Base-by-base conservation (phyloP, 148 eudicot species). In the Hydrangea macrophylla region DNA sequence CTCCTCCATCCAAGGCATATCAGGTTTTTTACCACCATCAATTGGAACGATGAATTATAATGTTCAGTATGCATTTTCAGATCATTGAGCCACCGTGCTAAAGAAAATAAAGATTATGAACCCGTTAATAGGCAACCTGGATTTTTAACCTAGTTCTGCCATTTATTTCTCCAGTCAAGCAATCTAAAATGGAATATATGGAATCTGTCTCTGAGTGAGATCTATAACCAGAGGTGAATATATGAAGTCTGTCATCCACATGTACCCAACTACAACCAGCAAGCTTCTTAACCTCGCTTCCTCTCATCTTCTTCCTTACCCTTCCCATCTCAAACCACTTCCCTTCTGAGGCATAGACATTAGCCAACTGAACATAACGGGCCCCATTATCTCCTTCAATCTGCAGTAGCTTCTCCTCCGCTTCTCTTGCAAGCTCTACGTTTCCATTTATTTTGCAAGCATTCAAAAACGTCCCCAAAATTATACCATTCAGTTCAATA, bases 261-360 rank as follows among this genome's bases (percentile, higher is more conserved):
- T 78, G 61, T 45, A 88, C 68, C 98, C 98, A 90, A 77, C 98
- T 90, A 65, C 95, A 88, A 60, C 98, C 98, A 53, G 87, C 86
- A 74, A 64, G 45, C 79, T 90, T 93, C 78, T 78, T 90, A 26
- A 71, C 92, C 64, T 86, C 96, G 55, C 68, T 85, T 39, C 85
- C 92, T 78, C 75, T 93, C 96, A 93, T 93, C 85, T 73, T 83
- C 89, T 84, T 88, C 80, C 92, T 79, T 67, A 90, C 77, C 76
- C 92, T 88, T 64, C 93, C 87, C 85, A 84, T 92, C 62, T 93
- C 96, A 32, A 75, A 79, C 98, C 98, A 90, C 33, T 82, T 75
- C 55, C 90, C 95, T 33, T 87, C 86, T 9, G 86, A 76, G 25
- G 98, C 98, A 45, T 93, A 93, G 9, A 74, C 69, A 69, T 89